Evolutionary conservation across 177 flowering plant species (phyloP).

Genomic region (Vitis hybrid): DNA sequence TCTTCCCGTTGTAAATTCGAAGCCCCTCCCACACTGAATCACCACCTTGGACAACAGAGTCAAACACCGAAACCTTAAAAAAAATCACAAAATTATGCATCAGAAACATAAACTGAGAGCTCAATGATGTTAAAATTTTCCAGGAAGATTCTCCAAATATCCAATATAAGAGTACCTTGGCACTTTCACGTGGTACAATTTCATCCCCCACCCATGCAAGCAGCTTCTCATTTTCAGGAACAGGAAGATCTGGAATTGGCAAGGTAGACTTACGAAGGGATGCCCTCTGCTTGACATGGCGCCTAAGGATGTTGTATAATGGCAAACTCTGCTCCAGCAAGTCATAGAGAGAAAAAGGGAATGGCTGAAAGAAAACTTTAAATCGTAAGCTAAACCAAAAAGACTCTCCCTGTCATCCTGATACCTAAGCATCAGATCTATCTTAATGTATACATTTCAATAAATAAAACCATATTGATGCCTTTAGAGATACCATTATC

Average conservation of each 20-base stretch:
- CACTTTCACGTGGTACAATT: conserved; percentile 87
- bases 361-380: conserved; percentile 46
- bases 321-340: conserved; percentile 86
- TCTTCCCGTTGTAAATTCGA: conserved; percentile 76
- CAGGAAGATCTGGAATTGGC: conserved; percentile 76
- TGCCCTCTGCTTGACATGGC: conserved; percentile 34
- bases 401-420: not conserved
- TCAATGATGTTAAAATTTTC: not conserved
- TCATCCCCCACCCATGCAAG: conserved; percentile 95
- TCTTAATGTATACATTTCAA: too few species aligned
- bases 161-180: conserved; percentile 56
- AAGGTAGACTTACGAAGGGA: conserved; percentile 37
- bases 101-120: not conserved
- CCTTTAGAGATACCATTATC: too few species aligned
- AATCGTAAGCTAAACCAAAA: not conserved
- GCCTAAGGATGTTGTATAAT: conserved; percentile 74
- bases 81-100: conserved; percentile 8
- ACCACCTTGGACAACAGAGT: conserved; percentile 99
- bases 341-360: conserved; percentile 63
- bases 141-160: not conserved
- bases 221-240: conserved; percentile 80
- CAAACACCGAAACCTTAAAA: conserved; percentile 85
- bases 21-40: conserved; percentile 99
- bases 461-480: too few species aligned
- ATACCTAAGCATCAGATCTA: not conserved